Conservation (phyloP, 805 yeast species). For the Candida xyloterini region DNA sequence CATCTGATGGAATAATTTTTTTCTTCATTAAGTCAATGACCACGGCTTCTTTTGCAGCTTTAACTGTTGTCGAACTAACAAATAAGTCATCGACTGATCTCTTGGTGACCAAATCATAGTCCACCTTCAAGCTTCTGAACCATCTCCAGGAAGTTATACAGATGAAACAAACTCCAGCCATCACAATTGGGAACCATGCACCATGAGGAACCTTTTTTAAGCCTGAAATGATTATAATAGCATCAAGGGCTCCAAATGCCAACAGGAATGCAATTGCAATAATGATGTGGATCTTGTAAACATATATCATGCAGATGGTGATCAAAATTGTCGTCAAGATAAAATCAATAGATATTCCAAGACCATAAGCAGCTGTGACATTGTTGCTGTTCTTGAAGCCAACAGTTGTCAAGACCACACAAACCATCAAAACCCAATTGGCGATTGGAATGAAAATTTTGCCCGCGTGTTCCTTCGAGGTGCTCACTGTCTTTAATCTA, state of each 20-base stretch:
- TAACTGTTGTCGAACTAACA: conserved; percentile 19
- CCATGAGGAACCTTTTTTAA: conserved; percentile 53
- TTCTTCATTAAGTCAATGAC: conserved; percentile 18
- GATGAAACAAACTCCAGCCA: conserved; percentile 36
- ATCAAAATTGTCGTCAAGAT: conserved; percentile 49
- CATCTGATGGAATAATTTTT: neutral
- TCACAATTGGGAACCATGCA: conserved; percentile 59
- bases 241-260: conserved; percentile 47
- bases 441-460: conserved; percentile 51
- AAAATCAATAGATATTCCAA: conserved; percentile 56
- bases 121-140: conserved; percentile 39
- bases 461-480: conserved; percentile 44
- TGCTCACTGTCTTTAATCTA: conserved; percentile 42
- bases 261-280: conserved; percentile 36
- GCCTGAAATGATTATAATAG: conserved; percentile 45
- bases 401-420: conserved; percentile 48
- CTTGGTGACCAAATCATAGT: conserved; percentile 32
- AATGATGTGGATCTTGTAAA: conserved; percentile 37
- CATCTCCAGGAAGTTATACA: conserved; percentile 49
- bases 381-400: conserved; percentile 48
- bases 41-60: conserved; percentile 21
- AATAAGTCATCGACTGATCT: conserved; percentile 33
- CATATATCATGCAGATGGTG: conserved; percentile 44
- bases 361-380: conserved; percentile 60
- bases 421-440: conserved; percentile 49